phyloP scores from a whole-genome alignment of 768 basidiomycete species.

The Ramaria rubella region DNA sequence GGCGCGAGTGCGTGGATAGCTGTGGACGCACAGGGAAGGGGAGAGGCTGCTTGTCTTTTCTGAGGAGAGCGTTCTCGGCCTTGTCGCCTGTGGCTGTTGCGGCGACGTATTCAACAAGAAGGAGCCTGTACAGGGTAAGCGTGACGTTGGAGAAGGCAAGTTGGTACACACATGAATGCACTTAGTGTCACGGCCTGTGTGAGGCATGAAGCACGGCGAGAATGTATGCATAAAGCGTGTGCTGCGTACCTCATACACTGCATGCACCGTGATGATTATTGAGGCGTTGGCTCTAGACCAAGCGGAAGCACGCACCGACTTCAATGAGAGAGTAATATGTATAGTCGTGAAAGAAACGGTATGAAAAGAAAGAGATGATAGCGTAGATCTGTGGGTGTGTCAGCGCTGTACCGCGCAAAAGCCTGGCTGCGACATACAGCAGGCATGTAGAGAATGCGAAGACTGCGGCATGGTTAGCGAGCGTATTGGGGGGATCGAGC shows the following conservation, averaged over 20 bases:
- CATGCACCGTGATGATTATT: too few species aligned
- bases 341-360: slow-evolving; percentile 75
- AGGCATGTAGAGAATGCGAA: slow-evolving; percentile 84
- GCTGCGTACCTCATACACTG: slow-evolving; percentile 60
- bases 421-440: slow-evolving; percentile 25
- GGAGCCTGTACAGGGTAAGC: slow-evolving; percentile 38
- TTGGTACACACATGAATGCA: slow-evolving; percentile 67
- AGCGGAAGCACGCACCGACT: slow-evolving; percentile 32
- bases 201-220: slow-evolving; percentile 15
- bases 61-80: slow-evolving; percentile 59
- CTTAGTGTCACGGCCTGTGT: slow-evolving; percentile 70
- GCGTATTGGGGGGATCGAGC: background rate
- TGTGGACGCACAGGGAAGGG: slow-evolving; percentile 54
- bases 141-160: background rate
- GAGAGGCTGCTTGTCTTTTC: slow-evolving; percentile 72
- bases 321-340: slow-evolving; percentile 54
- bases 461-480: slow-evolving; percentile 29
- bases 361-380: slow-evolving; percentile 79
- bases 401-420: background rate
- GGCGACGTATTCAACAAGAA: slow-evolving; percentile 82
- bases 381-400: slow-evolving; percentile 44
- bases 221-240: background rate
- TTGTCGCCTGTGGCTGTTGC: slow-evolving; percentile 55
- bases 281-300: too few species aligned
- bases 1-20: background rate